A percentile compares a stretch with the other conserved stretches of the same genome.
Evolutionary conservation across 257 asterid species (phyloP).

Genomic region (Eustoma russellianum): DNA sequence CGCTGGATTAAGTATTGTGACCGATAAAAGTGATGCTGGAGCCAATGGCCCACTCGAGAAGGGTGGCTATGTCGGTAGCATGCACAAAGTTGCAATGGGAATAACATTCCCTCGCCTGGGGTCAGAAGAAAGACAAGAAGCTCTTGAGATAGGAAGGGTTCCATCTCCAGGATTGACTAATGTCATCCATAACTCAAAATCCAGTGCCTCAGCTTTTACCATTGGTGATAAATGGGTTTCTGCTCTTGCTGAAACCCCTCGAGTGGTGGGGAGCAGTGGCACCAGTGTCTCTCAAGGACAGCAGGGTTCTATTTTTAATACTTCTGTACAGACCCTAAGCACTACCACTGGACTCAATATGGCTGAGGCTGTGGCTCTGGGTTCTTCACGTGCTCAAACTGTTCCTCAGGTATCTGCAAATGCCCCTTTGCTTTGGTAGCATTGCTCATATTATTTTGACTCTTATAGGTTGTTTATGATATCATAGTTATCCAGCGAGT

Average conservation of each 20-base stretch:
- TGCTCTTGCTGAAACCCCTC: conserved; percentile 61
- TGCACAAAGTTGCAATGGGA: conserved; percentile 38
- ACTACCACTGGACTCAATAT: conserved; percentile 49
- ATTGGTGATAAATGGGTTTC: conserved; percentile 78
- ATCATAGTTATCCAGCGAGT: conserved; percentile 49
- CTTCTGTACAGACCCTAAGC: conserved; percentile 24
- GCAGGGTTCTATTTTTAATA: conserved; percentile 29
- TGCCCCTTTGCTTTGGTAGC: conserved; percentile 2
- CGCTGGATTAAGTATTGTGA: conserved; percentile 22
- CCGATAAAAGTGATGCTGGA: too few relatives aligned
- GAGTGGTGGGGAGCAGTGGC: conserved; percentile 31
- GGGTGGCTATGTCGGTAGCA: conserved; percentile 28
- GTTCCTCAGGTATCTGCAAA: conserved; percentile 44
- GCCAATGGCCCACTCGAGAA: conserved; percentile 31
- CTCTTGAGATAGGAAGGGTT: conserved; percentile 50
- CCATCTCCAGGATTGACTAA: conserved; percentile 65
- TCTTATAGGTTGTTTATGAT: conserved; percentile 11
- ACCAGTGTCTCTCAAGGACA: conserved; percentile 26
- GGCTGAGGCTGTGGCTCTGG: conserved; percentile 78
- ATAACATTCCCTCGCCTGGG: conserved; percentile 54
- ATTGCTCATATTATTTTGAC: conserved; percentile 3
- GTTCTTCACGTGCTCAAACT: conserved; percentile 47
- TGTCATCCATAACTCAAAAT: conserved; percentile 42
- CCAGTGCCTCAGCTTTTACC: conserved; percentile 32
- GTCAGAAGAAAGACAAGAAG: conserved; percentile 39